Base-by-base conservation (phyloP, 2,329 filamentous ascomycete species). In the Neurospora sp. region DNA sequence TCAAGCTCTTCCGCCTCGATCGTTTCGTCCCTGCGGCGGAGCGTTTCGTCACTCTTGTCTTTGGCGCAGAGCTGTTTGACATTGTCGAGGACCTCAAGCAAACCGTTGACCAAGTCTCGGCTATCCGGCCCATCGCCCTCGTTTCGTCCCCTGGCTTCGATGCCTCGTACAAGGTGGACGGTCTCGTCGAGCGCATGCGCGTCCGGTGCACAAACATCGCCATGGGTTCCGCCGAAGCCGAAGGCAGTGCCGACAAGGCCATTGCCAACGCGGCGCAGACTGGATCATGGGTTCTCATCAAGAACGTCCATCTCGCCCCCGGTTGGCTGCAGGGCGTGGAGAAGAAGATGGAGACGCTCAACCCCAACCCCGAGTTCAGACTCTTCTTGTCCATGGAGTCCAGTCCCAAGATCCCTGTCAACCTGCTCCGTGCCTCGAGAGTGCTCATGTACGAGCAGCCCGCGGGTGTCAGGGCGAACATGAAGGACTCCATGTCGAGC, bases 381-480 rank as follows among this genome's bases (percentile, higher is more conserved):
- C 84, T 99, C 38, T 99, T 99, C 88, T 82, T 99, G 72, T 97
- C 95, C 0, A 99, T 99, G 96, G 96, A 99, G 81, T 92, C 93
- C 2, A 97, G 93, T 77, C 92, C 89, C 68, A 97, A 96, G 86
- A 99, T 99, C 75, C 95, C 96, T 0, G 95, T 98, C 79, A 98
- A 98, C 77, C 82, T 99, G 38, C 88, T 99, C 67, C 91, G 96
- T 67, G 95, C 96, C 33, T 97, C 94, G 69, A 89, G 96, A 69
- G 93, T 99, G 12, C 85, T 99, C 72, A 97, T 97, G 88, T 98
- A 97, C 81, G 96, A 99, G 83, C 96, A 99, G 80, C 96, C 96
- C 11, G 96, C 96, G 1, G 96, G 96, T 81, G 92, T 99, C 40
- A 88, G 93, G 72, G 96, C 96, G 74, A 99, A 99, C 78, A 98